Evolutionary conservation across 257 asterid species (phyloP).

Genomic region (Schizonepeta tenuifolia): DNA sequence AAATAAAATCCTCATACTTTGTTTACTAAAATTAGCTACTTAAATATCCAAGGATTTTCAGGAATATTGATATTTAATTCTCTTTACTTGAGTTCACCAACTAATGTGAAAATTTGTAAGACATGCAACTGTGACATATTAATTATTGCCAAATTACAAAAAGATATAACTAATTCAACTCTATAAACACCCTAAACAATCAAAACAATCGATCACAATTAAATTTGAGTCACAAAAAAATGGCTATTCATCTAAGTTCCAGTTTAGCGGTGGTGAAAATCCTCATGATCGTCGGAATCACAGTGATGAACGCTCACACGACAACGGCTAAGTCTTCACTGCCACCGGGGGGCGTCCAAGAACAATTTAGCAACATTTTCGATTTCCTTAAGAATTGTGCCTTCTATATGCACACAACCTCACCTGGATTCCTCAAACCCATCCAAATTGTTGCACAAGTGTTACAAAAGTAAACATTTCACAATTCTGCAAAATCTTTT

Average conservation of each 20-base stretch:
- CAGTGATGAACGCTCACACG: background rate
- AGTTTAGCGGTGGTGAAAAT: background rate
- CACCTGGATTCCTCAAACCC: conserved; percentile 27
- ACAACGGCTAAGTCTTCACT: background rate
- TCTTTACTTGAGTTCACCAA: background rate
- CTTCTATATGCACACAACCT: conserved; percentile 21
- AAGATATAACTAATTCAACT: background rate
- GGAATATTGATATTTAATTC: too few relatives aligned
- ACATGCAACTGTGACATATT: conserved; percentile 13
- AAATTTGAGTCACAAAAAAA: background rate
- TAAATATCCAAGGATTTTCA: too few relatives aligned
- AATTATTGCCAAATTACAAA: conserved; percentile 9
- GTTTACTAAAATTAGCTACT: too few relatives aligned
- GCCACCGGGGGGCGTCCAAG: background rate
- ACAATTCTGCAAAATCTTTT: conserved; percentile 27
- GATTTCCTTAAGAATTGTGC: conserved; percentile 31
- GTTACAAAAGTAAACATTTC: conserved; percentile 22
- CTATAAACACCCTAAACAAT: conserved; percentile 1
- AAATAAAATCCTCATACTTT: too few relatives aligned
- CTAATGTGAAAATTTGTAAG: background rate
- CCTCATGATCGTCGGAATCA: conserved; percentile 23
- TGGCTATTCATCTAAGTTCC: conserved; percentile 4
- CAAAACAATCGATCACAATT: background rate
- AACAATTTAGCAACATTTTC: background rate
- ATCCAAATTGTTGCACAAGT: conserved; percentile 28